These are phyloP conservation scores for Melaleuca quinquenervia DNA, from an alignment of 345 rosid genomes.

Conservation along the genomic window DNA sequence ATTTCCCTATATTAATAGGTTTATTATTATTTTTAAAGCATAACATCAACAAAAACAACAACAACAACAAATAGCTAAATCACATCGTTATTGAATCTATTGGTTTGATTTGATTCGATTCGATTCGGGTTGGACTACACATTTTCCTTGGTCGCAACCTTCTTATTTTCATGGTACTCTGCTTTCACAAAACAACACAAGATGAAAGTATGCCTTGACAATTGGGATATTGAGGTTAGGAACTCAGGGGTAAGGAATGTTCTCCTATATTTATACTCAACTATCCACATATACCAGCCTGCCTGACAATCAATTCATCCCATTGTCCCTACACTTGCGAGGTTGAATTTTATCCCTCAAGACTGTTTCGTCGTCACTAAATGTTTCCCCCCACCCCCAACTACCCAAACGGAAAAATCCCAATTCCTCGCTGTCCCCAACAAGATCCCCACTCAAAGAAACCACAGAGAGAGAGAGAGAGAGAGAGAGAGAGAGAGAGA, in stretches of 20 bases:
- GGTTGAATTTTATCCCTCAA: neutral
- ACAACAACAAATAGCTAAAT: neutral
- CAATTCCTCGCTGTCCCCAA: neutral
- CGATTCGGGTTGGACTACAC: no score
- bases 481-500: neutral
- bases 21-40: neutral
- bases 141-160: neutral
- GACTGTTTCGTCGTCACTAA: neutral
- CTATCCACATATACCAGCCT: neutral
- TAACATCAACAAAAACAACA: no score
- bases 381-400: neutral
- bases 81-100: neutral
- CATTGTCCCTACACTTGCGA: neutral
- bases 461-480: neutral
- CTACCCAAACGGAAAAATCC: neutral
- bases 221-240: neutral
- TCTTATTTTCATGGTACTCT: neutral
- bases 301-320: neutral
- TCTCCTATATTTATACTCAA: neutral
- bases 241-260: neutral
- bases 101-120: neutral
- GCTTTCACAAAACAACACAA: neutral
- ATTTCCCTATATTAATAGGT: neutral
- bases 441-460: neutral
- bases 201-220: neutral